phyloP scores from a whole-genome alignment of 805 yeast genomes.

The Kockiozyma suomiensis region DNA sequence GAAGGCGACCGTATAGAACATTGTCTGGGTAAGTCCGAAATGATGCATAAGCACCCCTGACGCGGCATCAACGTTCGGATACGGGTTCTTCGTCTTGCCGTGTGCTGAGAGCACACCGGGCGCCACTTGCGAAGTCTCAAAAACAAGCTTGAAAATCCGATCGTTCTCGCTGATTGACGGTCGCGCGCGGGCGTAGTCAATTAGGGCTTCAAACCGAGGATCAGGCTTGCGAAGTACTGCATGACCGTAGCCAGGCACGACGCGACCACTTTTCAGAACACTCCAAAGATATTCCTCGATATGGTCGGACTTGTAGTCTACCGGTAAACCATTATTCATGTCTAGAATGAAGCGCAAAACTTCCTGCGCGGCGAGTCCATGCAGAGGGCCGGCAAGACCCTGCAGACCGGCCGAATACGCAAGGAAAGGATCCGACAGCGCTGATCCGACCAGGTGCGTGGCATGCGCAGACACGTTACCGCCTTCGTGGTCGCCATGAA shows the following conservation, averaged over 20 bases:
- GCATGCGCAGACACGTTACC: slow-evolving; percentile 84
- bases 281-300: slow-evolving; percentile 73
- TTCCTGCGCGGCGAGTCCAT: slow-evolving; percentile 85
- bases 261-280: slow-evolving; percentile 70
- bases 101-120: slow-evolving; percentile 74
- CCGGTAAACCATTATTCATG: slow-evolving; percentile 50
- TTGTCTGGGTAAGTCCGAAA: slow-evolving; percentile 72
- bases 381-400: slow-evolving; percentile 86
- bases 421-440: slow-evolving; percentile 73
- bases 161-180: slow-evolving; percentile 58
- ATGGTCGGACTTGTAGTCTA: slow-evolving; percentile 48
- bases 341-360: slow-evolving; percentile 72
- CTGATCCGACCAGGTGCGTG: slow-evolving; percentile 80
- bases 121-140: slow-evolving; percentile 66
- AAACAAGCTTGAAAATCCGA: slow-evolving; percentile 66
- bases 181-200: slow-evolving; percentile 62
- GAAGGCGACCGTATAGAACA: slow-evolving; percentile 78
- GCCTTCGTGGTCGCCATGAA: slow-evolving; percentile 83
- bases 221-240: slow-evolving; percentile 83
- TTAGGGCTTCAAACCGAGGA: slow-evolving; percentile 76
- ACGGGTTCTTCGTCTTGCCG: slow-evolving; percentile 85
- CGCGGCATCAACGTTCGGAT: slow-evolving; percentile 81
- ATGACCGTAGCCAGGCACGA: slow-evolving; percentile 87
- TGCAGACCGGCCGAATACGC: slow-evolving; percentile 77
- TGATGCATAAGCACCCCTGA: slow-evolving; percentile 79